Evolutionary conservation across 176 grass and related monocot species (phyloP), one percentile per base, ranked within the genome.

Genomic region (Oryza coarctata): DNA sequence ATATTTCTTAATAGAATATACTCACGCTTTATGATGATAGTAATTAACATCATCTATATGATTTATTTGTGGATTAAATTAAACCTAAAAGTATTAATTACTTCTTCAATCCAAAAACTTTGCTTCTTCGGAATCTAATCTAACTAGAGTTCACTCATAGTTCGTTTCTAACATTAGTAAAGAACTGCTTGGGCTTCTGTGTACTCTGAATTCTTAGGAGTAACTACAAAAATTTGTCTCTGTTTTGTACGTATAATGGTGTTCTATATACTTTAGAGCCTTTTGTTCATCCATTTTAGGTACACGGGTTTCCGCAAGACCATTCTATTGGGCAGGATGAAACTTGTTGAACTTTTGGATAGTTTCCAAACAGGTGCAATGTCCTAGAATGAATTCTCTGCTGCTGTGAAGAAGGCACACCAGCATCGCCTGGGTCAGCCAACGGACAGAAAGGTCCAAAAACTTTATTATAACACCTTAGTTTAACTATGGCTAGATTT

Each of bases 281-380:
- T 27, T 35, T 39, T 12, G 1, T 23, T 7, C 2, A 41, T 86
- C 68, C 9, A 67, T 74, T 83, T 73, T 65, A 99, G 96, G 70
- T 99, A 90, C 63, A 88, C 28, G 0, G 89, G 83, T 1, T 99
- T 94, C 32, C 90, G 76, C 13, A 95, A 86, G 83, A 99, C 93
- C 61, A 90, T 99, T 45, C 25, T 83, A 47, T 81, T 99, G 61
- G 89, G 95, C 70, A 91, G 89, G 47, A 80, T 86, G 90, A 90
- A 95, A 65, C 85, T 99, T 9, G 93, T 99, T 33, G 80, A 94
- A 64, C 87, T 99, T 75, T 87, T 94, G 77, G 96, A 95, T 86
- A 85, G 83, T 74, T 87, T 95, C 62, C 84, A 89, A 72, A 85
- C 90, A 41, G 87, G 93, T 17, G 62, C 81, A 47, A 49, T 95